Conservation (phyloP, 768 basidiomycete species). For the Glaciozyma martinii region DNA sequence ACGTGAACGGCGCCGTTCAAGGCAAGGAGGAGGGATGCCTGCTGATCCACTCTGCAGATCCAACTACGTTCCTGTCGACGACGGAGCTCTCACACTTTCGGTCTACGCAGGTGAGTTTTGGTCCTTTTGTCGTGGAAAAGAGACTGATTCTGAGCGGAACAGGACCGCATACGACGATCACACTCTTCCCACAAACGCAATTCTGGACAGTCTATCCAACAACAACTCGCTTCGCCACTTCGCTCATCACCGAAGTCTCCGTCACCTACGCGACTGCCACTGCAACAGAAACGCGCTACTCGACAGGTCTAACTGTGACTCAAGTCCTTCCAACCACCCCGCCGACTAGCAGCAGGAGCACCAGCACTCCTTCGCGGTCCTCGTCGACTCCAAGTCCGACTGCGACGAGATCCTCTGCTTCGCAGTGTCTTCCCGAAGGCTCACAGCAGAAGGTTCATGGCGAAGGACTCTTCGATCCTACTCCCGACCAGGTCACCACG, state of each 20-base stretch:
- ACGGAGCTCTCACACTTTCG: not conserved
- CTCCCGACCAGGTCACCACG: too few species aligned
- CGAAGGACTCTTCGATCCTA: too few species aligned
- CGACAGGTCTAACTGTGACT: too few species aligned
- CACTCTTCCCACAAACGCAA: not conserved
- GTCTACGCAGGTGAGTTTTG: not conserved
- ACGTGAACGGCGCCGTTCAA: too few species aligned
- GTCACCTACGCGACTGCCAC: not conserved
- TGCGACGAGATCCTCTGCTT: not conserved
- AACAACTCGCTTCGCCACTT: not conserved
- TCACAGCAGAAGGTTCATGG: too few species aligned
- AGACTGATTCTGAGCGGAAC: fast-evolving
- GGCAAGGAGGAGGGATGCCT: too few species aligned
- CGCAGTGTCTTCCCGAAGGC: too few species aligned
- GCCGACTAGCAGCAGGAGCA: not conserved
- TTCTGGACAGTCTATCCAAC: constrained; percentile 2
- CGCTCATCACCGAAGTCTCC: not conserved
- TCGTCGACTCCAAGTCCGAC: not conserved
- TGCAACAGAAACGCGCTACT: not conserved
- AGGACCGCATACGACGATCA: constrained; percentile 7
- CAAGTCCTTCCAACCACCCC: not conserved
- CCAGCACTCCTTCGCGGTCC: not conserved
- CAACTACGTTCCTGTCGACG: not conserved
- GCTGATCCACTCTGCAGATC: not conserved
- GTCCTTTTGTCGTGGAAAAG: not conserved